Base-by-base conservation (phyloP, 768 basidiomycete species). In the Lactifluus rugatus region DNA sequence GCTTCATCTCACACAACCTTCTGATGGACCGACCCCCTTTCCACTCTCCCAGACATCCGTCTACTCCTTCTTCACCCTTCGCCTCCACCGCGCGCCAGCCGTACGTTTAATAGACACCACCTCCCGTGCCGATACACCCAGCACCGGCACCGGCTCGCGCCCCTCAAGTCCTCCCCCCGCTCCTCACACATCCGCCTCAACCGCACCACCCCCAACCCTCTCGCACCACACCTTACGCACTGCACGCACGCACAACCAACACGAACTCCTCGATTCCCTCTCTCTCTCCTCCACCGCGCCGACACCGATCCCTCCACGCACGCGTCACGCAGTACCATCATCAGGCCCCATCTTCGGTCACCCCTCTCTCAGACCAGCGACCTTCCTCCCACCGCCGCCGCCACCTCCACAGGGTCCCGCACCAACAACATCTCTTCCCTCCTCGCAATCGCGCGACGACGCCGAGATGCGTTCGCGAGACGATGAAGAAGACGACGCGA, bases 101-200 rank as follows among this genome's bases (percentile, higher is more conserved):
- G 81, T 91, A 51, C 83, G 85, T 45, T 79, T 91, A 25, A 76
- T 89, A 46, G 78, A 85, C 65, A 78, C 81, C 76, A 13, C 77
- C 78, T 58, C 70, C 65, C 48, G 67, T 67, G 32, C 62, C 45
- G 34, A 25, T 56, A 66, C 16, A 31, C 66, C 50, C 58, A 61
- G 36, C 50, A 63, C 67, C 4, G 34, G 50, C 2, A 59, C 74
- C 14, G 66, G 71, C 11, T 70, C 70, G 19, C 63, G 67, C 50
- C 75, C 77, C 39, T 68, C 71, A 16, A 82, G 80, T 8, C 14
- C 48, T 60, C 52, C 52, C 57, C 51, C 71, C 67, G 28, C 28
- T 31, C 28, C 28, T 6, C 36, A 62, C 32, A 14, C 21, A 13
- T 4, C 42, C 32, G 6, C n/a, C 47, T 2, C 51, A 11, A 39